Evolutionary conservation across 208 protist species (phyloP), one percentile per base, ranked within the genome.

Genomic region (Polymyxa betae): DNA sequence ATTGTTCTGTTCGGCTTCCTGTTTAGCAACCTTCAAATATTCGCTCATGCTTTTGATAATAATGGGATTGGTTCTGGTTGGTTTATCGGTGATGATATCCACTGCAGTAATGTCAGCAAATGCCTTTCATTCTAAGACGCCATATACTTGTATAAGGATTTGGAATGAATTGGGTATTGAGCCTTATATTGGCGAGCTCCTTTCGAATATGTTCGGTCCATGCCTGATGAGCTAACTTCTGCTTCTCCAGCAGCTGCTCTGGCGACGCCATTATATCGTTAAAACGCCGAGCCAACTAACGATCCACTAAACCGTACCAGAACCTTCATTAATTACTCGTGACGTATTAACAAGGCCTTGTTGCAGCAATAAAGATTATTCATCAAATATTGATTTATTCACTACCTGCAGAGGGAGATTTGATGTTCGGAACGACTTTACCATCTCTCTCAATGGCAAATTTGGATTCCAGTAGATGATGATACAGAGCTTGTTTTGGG

Each of bases 191-290:
- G 16, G 72, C 72, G 5, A 82, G 16, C 72, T 82, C 72, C 72
- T 82, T 82, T 12, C n/a, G 5, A 35, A 82, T 82, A n/a, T 82
- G 72, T 43, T 82, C 72, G 35, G 72, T 82, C 72, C 72, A 82
- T 12, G 35, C 72, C 35, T 82, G 16, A 5, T 82, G 72, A 12
- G 35, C 72, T n/a, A 82, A n/a, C n/a, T 82, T 82, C 72, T 35
- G 72, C 72, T 82, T 82, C 72, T 82, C 72, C 16, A 82, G 40
- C 72, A 20, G 5, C 72, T 82, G 16, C 72, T 45, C 72, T 5
- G 5, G 5, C 49, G 49, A 60, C 49, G 49, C 49, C 49, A 60
- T 60, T 24, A 5, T 24, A 24, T 24, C 49, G 49, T 24, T 60
- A 24, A 60, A n/a, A n/a, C n/a, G n/a, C n/a, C n/a, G n/a, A n/a